phyloP scores from a whole-genome alignment of 2,329 filamentous ascomycete genomes.

The Trichoderma pleuroti region DNA sequence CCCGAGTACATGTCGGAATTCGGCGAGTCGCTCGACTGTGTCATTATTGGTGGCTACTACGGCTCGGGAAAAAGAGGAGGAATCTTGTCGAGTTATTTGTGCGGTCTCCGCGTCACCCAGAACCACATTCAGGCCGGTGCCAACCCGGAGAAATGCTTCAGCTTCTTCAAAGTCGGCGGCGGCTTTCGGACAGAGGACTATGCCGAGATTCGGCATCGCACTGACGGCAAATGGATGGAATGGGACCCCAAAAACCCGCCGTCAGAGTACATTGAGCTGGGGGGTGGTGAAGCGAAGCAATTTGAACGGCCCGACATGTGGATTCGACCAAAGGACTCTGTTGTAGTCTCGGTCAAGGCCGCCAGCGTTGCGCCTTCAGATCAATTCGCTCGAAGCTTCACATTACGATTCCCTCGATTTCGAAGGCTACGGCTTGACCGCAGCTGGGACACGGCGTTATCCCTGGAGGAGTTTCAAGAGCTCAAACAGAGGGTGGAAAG shows the following conservation, averaged over 20 bases:
- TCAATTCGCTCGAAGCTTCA: slow-evolving; percentile 72
- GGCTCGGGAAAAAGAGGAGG: slow-evolving; percentile 84
- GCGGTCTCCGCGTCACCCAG: slow-evolving; percentile 74
- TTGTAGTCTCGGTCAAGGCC: slow-evolving; percentile 87
- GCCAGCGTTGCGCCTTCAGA: slow-evolving; percentile 72
- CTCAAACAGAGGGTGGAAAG: slow-evolving; percentile 66
- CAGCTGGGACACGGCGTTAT: slow-evolving; percentile 75
- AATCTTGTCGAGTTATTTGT: slow-evolving; percentile 80
- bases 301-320: slow-evolving; percentile 83
- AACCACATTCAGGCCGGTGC: slow-evolving; percentile 58
- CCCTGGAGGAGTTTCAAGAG: slow-evolving; percentile 71
- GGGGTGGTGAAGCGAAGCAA: slow-evolving; percentile 66
- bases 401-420: slow-evolving; percentile 88
- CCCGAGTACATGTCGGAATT: slow-evolving; percentile 98
- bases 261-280: slow-evolving; percentile 73
- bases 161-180: slow-evolving; percentile 98
- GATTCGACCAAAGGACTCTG: slow-evolving; percentile 84
- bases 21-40: slow-evolving; percentile 85
- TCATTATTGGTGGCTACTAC: slow-evolving; percentile 90
- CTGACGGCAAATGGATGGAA: slow-evolving; percentile 85
- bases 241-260: slow-evolving; percentile 81
- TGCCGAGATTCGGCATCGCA: slow-evolving; percentile 73
- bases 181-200: slow-evolving; percentile 86
- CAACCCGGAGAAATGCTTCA: slow-evolving; percentile 73
- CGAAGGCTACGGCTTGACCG: slow-evolving; percentile 78